Percentiles rank a stretch among this genome's conserved stretches.
Evolutionary conservation across 192 early-diverging fungal genomes (phyloP).

Genomic region (Entomortierella chlamydospora): DNA sequence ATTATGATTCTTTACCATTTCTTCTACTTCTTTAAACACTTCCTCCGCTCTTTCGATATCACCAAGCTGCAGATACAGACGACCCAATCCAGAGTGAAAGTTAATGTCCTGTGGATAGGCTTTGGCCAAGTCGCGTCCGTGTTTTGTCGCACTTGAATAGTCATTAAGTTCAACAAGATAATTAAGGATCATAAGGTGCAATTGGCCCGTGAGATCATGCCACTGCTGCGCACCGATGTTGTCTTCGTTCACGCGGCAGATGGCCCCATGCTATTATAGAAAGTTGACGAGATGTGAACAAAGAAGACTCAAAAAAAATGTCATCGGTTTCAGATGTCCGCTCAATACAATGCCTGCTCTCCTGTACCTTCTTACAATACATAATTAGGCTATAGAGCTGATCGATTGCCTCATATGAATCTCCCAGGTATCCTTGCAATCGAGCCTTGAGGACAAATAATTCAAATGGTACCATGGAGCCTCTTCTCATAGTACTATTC

Average conservation of each 20-base stretch:
- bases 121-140: conserved; percentile 45
- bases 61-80: conserved; percentile 61
- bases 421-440: conserved; percentile 54
- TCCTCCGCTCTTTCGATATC: conserved; percentile 54
- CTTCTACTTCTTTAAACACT: conserved; percentile 45
- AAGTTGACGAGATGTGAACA: background rate
- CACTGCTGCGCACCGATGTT: conserved; percentile 37
- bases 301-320: background rate
- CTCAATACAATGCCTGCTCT: background rate
- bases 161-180: conserved; percentile 60
- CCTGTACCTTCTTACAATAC: conserved; percentile 56
- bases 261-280: conserved; percentile 32
- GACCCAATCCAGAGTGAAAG: conserved; percentile 56
- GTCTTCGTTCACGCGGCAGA: conserved; percentile 22
- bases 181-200: conserved; percentile 60
- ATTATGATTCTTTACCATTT: conserved; percentile 22
- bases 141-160: conserved; percentile 44
- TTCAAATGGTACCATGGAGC: conserved; percentile 64
- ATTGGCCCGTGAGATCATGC: conserved; percentile 51
- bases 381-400: conserved; percentile 56
- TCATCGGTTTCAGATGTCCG: background rate
- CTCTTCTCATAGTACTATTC: conserved; percentile 15
- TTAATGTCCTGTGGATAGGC: conserved; percentile 50
- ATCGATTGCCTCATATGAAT: conserved; percentile 56
- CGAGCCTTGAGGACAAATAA: conserved; percentile 58